These are phyloP conservation scores for Saccharomyces uvarum DNA, from an alignment of 1,139 yeast genomes.

Conservation along the genomic window DNA sequence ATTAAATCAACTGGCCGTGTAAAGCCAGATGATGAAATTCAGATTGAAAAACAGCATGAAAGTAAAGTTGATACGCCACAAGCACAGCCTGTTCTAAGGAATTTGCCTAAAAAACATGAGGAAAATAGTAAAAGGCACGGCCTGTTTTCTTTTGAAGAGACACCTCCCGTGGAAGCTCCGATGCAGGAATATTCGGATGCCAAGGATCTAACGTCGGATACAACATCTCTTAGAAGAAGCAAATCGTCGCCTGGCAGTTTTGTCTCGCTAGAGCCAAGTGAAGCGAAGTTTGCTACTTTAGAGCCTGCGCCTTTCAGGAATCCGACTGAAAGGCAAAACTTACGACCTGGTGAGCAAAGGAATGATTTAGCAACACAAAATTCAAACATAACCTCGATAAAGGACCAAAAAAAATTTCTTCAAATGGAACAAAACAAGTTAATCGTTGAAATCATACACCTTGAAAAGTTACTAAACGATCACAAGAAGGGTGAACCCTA, in stretches of 20 bases:
- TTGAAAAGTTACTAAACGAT: neutral
- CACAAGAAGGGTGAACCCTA: neutral
- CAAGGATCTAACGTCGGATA: neutral
- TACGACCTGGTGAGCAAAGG: neutral
- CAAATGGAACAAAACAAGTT: neutral
- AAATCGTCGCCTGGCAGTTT: neutral
- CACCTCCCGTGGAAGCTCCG: neutral
- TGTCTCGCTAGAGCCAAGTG: neutral
- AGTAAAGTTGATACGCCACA: neutral
- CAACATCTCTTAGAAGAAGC: neutral
- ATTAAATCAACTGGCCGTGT: neutral
- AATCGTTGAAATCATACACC: neutral
- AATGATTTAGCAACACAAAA: neutral
- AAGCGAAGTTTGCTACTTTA: neutral
- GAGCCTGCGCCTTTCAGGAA: neutral
- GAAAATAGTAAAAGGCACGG: neutral
- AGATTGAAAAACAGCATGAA: neutral
- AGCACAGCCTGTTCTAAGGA: neutral
- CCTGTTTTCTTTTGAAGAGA: neutral
- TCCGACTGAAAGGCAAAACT: neutral
- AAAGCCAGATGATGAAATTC: neutral
- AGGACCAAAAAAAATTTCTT: neutral
- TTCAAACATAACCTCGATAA: neutral
- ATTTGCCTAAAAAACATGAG: neutral
- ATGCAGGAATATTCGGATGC: neutral